phyloP scores from a whole-genome alignment of 164 flowering plant species.

The Magnolia sinica region DNA sequence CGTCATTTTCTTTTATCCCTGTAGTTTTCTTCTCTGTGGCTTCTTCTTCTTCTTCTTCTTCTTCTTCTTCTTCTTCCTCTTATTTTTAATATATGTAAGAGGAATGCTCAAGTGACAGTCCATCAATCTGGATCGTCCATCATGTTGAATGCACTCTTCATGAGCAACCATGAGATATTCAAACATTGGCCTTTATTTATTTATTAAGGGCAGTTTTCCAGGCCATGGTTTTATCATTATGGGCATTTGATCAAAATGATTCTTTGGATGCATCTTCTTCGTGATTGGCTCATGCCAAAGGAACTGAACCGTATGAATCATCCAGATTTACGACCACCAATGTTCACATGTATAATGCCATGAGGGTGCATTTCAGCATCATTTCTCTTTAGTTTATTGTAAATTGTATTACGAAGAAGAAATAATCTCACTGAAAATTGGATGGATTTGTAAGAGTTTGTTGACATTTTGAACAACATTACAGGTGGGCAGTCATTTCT shows the following conservation, averaged over 20 bases:
- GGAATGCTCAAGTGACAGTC: too few relatives aligned
- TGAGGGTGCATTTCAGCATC: too few relatives aligned
- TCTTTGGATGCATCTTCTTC: neutral
- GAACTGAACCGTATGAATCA: neutral
- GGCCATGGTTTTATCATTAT: neutral
- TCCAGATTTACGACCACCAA: neutral
- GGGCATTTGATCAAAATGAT: neutral
- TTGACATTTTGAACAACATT: constrained; percentile 12
- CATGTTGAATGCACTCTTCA: neutral
- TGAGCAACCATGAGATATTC: neutral
- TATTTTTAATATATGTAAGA: neutral
- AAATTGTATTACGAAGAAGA: too few relatives aligned
- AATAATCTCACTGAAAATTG: too few relatives aligned
- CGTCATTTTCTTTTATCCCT: neutral
- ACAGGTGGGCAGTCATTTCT: constrained; percentile 77
- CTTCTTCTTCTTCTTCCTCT: neutral
- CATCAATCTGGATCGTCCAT: neutral
- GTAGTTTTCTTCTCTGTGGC: neutral
- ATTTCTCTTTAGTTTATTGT: too few relatives aligned
- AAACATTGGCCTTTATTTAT: too few relatives aligned
- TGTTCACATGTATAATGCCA: too few relatives aligned
- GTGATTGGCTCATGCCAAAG: neutral
- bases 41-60: neutral
- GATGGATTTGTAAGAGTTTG: neutral
- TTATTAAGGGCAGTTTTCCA: too few relatives aligned